These are phyloP conservation scores for Adenanthera pavonina DNA, from an alignment of 306 rosid species.

Conservation along the genomic window DNA sequence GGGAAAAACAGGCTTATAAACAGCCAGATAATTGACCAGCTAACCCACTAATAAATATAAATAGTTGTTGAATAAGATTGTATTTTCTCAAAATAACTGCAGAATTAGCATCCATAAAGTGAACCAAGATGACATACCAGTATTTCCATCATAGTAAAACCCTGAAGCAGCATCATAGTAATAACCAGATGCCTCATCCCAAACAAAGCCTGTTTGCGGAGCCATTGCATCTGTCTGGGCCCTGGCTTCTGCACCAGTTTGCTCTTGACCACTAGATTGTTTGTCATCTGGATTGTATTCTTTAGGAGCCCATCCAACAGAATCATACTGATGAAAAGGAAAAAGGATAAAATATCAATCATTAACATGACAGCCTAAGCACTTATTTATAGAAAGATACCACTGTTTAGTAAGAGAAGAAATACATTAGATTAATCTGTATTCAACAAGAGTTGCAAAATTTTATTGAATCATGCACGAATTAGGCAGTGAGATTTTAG, in stretches of 20 bases:
- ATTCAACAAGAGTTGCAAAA: conserved; percentile 33
- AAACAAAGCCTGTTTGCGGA: conserved; percentile 93
- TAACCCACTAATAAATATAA: neutral
- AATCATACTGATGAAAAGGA: conserved; percentile 69
- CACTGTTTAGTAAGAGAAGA: neutral
- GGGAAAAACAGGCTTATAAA: neutral
- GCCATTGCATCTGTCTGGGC: conserved; percentile 60
- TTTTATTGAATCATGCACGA: neutral
- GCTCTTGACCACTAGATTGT: conserved; percentile 64
- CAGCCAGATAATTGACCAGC: neutral
- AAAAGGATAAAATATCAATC: conserved; percentile 15
- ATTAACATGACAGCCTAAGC: conserved; percentile 23
- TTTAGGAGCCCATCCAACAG: conserved; percentile 98
- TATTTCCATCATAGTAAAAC: conserved; percentile 95
- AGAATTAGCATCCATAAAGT: conserved; percentile 5
- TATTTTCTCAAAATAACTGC: neutral
- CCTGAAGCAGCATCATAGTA: conserved; percentile 98
- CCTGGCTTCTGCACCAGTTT: conserved; percentile 54
- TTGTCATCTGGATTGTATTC: conserved; percentile 92
- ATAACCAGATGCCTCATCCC: conserved; percentile 99
- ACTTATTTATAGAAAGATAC: neutral
- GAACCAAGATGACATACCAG: conserved; percentile 58
- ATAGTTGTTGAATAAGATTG: neutral
- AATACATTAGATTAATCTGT: conserved; percentile 3
- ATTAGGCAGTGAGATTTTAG: neutral